Base-by-base conservation (phyloP, 2,329 filamentous ascomycete species). In the Dactylellina leptospora region DNA sequence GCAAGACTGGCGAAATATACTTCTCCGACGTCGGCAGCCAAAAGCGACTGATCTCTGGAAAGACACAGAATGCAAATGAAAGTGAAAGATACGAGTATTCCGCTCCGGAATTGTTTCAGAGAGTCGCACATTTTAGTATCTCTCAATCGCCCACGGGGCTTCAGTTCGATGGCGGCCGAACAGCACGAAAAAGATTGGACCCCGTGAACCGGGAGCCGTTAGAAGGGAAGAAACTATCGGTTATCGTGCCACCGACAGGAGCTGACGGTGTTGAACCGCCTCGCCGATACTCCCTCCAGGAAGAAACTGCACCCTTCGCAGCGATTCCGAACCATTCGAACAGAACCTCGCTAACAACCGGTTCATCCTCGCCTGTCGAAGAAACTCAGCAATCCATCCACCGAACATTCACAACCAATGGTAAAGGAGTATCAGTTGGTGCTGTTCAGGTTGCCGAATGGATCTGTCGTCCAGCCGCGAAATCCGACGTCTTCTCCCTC, bases 401-500 rank as follows among this genome's bases (percentile, higher is more conserved):
- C 77, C 73, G 66, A 0, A 72, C 76, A 9, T 76, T 77, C 64
- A 74, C 73, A 3, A 78, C 68, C 8, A 62, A 54, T 11, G 59
- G 53, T 16, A 72, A 64, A 22, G 68, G 68, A n/a, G 59, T 64
- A 6, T 72, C 68, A 2, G 55, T 51, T 8, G 68, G 62, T n/a
- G 62, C 62, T n/a, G 69, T 73, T 5, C 60, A 68, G 28, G 69
- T 73, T n/a, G 69, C 61, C 4, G 69, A 73, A 38, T 73, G 69
- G 69, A 45, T 73, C n/a, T 73, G 61, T 18, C 54, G 69, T 3
- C 69, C 69, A 8, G 69, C 69, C 13, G 69, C 69, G 13, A 77
- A 78, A 71, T 86, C 87, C 45, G 90, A 92, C 77, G 82, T 92
- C 18, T 93, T 90, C 79, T 90, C 88, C 2, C 82, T 92, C 0